Evolutionary conservation across 345 rosid genomes (phyloP).

Genomic region (Syzygium jambos): DNA sequence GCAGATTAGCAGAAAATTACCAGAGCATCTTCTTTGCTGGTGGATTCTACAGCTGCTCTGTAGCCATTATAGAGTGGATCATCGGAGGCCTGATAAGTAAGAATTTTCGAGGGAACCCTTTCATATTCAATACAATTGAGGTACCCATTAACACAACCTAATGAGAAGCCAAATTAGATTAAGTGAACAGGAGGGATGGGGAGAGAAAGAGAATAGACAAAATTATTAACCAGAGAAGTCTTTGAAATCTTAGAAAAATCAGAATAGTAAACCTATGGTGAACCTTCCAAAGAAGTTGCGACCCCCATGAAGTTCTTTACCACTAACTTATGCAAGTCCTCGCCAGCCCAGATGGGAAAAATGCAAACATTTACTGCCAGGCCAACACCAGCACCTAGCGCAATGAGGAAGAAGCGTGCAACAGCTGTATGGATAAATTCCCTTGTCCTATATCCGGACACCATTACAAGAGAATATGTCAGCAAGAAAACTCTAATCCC

Average conservation of each 20-base stretch:
- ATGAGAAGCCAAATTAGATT: slow-evolving; percentile 5
- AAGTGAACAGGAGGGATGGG: not conserved
- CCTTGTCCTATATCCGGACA: slow-evolving; percentile 82
- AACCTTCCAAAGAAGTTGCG: slow-evolving; percentile 87
- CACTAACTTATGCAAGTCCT: slow-evolving; percentile 85
- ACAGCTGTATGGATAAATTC: slow-evolving; percentile 68
- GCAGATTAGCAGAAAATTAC: slow-evolving; percentile 22
- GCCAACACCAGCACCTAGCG: slow-evolving; percentile 78
- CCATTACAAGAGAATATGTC: slow-evolving; percentile 68
- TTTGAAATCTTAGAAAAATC: not conserved
- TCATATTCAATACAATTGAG: slow-evolving; percentile 60
- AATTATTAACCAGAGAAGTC: not conserved
- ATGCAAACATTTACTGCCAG: slow-evolving; percentile 72
- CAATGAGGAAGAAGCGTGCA: slow-evolving; percentile 69
- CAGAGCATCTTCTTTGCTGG: slow-evolving; percentile 88
- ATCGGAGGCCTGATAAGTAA: slow-evolving; percentile 83
- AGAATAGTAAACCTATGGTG: not conserved
- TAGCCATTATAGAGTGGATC: slow-evolving; percentile 83
- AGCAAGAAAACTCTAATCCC: slow-evolving; percentile 87
- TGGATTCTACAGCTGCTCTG: slow-evolving; percentile 83
- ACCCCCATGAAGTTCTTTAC: slow-evolving; percentile 77
- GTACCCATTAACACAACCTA: slow-evolving; percentile 75
- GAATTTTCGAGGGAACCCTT: slow-evolving; percentile 80
- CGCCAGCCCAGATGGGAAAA: slow-evolving; percentile 98
- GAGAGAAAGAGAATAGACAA: not conserved